Base-by-base conservation (phyloP, 768 basidiomycete species). In the Phylloporus sp. region DNA sequence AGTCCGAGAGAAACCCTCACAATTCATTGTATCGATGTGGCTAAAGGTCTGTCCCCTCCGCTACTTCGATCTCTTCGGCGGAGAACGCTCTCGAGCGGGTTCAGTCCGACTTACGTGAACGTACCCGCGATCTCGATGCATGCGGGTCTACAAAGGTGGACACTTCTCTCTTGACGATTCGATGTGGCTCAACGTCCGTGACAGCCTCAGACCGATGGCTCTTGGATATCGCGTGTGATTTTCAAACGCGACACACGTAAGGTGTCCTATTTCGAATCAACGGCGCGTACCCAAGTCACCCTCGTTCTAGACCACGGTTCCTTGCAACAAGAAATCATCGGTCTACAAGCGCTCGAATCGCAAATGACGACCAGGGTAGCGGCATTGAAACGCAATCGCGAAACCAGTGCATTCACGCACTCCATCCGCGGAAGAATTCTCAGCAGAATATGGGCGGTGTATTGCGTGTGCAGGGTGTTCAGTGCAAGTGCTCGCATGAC, bases 341-440 rank as follows among this genome's bases (percentile, higher is more conserved):
- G 86, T 0, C 69, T 90, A 5, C 71, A 83, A 55, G 77, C 82
- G 0, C 71, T 90, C 2, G 81, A 86, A 56, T 73, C 78, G 35
- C 77, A 88, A 54, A 86, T 88, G 81, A 64, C 67, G 31, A 71
- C 71, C 22, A 82, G 79, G 49, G 53, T 86, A 4, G 73, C 77
- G 29, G 61, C 63, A 3, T 65, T 86, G 34, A 75, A 74, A 32
- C 68, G 69, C 34, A 70, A 74, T 8, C 76, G 75, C 17, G 72
- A 77, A 29, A 62, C 70, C 22, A 76, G 72, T 28, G 65, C 70
- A 55, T 84, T 75, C 52, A 63, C 76, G 5, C 57, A 64, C 4
- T 86, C 86, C 0, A 60, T 84, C 42, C 71, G 68, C 47, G 86
- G 87, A 1, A 71, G 65, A 42, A 39, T 80, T 3, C 65, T 75